Evolutionary conservation across 345 rosid genomes (phyloP), one percentile per base, ranked within the genome.

Genomic region (Cardiospermum halicacabum): DNA sequence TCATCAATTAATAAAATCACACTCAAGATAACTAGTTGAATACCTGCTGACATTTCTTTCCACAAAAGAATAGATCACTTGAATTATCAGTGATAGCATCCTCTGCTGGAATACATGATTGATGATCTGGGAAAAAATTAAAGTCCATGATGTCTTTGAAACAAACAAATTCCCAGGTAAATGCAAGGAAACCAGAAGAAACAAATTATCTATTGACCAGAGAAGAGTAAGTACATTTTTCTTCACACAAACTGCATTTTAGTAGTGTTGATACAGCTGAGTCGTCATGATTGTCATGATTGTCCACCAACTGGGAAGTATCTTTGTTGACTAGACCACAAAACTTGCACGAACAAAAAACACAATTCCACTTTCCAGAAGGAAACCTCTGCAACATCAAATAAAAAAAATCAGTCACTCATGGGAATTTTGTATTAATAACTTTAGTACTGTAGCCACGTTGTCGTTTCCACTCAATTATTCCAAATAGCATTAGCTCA

Each of bases 1-100:
- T n/a, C n/a, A n/a, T 27, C 28, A 6, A 60, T 31, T 16, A 49
- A 50, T 24, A 48, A 62, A n/a, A 16, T 18, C 10, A 47, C 49
- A 25, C 36, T 25, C n/a, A 45, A 22, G 19, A 31, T 62, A 19
- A 56, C 51, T 40, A 36, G 57, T 62, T 66, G 30, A 56, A 36
- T 85, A 94, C 99, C 97, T 89, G 85, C 80, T 79, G 82, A 77
- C 99, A 94, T 59, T 74, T 67, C 74, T 74, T 79, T 68, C 95
- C 97, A 76, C 99, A 94, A 75, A 88, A 94, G 28, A 81, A 76
- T 69, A 64, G 47, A 49, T 47, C 28, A 62, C 26, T 53, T 7
- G 64, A 55, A 62, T 74, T 74, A 78, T 62, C 72, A 63, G 65
- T 60, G 45, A 68, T 50, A 58, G 56, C 67, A 63, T 75, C 80